phyloP scores from a whole-genome alignment of 257 asterid species.

The Fraxinus pennsylvanica region DNA sequence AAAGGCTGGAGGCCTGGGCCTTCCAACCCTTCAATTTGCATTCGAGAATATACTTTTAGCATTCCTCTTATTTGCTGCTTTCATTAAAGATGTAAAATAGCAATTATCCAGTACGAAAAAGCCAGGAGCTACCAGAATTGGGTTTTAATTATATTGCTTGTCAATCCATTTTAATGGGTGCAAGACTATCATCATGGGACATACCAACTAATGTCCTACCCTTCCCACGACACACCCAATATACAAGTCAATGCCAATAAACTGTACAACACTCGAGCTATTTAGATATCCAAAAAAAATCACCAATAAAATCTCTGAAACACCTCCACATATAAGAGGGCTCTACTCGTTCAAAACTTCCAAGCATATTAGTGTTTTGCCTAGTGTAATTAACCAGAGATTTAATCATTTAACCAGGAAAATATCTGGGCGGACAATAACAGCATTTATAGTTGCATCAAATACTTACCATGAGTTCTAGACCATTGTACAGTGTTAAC shows the following conservation, averaged over 20 bases:
- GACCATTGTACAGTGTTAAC: conserved; percentile 88
- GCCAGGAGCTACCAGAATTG: not conserved
- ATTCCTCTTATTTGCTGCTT: not conserved
- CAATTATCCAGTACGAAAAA: not conserved
- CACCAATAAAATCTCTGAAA: not conserved
- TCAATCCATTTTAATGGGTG: not conserved
- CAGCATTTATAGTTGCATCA: conserved; percentile 10
- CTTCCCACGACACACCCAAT: not conserved
- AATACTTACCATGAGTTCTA: conserved; percentile 58
- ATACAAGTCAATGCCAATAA: not conserved
- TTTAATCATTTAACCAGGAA: not conserved
- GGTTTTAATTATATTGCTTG: not conserved
- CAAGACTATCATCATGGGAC: not conserved
- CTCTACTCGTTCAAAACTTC: not conserved
- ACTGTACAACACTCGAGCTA: not conserved
- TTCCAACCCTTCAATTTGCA: not conserved
- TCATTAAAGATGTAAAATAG: not conserved
- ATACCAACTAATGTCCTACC: not conserved
- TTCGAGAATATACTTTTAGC: not conserved
- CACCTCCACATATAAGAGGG: not conserved
- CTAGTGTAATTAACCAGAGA: not conserved
- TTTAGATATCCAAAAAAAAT: not conserved
- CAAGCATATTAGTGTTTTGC: not conserved
- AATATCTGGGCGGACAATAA: not conserved
- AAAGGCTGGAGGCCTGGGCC: not conserved